Percentiles rank a stretch among this genome's conserved stretches.
Evolutionary conservation across 2,329 filamentous ascomycete genomes (phyloP).

Genomic region (Monosporascus sp.): DNA sequence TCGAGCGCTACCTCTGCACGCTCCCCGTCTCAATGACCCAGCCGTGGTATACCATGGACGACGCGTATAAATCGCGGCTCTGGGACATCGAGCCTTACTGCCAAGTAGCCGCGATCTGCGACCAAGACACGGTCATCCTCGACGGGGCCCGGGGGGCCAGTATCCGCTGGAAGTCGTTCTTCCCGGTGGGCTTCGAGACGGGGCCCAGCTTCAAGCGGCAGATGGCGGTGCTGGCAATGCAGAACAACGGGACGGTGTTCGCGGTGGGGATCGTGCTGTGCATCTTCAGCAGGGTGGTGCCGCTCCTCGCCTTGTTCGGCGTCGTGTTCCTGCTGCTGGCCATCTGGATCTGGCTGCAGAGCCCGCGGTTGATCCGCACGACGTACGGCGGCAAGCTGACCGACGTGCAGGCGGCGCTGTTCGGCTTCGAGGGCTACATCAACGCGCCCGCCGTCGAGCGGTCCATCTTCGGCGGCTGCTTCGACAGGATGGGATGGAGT

Average conservation of each 20-base stretch:
- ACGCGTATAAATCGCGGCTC: conserved; percentile 33
- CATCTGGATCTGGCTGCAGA: not conserved
- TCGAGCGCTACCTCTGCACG: conserved; percentile 39
- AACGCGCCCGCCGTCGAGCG: conserved; percentile 5
- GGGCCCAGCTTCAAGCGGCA: not conserved
- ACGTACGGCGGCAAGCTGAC: conserved; percentile 7
- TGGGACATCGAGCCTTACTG: conserved; percentile 37
- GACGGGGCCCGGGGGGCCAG: conserved; percentile 24
- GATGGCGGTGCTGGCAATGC: not conserved
- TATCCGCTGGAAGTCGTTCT: conserved; percentile 32
- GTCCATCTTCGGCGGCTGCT: conserved; percentile 7
- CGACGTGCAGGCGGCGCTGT: conserved; percentile 1
- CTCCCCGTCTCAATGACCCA: conserved; percentile 24
- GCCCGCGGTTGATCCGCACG: not conserved
- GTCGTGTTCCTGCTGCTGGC: not conserved
- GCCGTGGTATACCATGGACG: conserved; percentile 34
- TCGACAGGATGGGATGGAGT: conserved; percentile 8
- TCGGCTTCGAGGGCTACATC: conserved; percentile 2
- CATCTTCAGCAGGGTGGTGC: not conserved
- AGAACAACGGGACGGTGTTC: not conserved
- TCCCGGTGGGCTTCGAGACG: not conserved
- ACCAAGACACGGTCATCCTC: conserved; percentile 35
- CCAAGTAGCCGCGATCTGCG: conserved; percentile 32
- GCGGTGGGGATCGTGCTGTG: not conserved
- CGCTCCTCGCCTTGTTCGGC: not conserved